Base-by-base conservation (phyloP, 2,329 filamentous ascomycete genomes). In the Claviceps sp. region DNA sequence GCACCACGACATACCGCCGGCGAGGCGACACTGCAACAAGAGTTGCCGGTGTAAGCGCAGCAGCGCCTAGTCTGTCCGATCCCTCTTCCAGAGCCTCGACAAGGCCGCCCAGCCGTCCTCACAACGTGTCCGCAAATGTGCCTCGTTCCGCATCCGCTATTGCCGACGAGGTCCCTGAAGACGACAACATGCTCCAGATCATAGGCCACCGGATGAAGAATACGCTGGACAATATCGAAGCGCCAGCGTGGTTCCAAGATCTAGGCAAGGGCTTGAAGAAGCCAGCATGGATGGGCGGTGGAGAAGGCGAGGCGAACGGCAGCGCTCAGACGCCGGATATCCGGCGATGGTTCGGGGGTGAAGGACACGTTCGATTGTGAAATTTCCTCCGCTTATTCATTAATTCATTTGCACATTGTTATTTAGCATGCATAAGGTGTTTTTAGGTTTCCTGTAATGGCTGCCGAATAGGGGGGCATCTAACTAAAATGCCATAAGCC, bases 141-240 rank as follows among this genome's bases (percentile, higher is more conserved):
- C 70, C 57, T 55, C 63, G 60, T 53, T 63, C 58, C 52, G 62
- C 18, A 3, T 24, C 41, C 11, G 44, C 54, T 2, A 26, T 50
- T 9, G 40, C 48, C 26, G 66, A 76, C 20, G 76, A 79, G 0
- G 76, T 77, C 7, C 77, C 79, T 1, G 84, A 86, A 37, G 82
- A 89, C 14, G 86, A 88, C 51, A 88, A 84, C 57, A 88, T 95
- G 66, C 89, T 97, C 62, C 79, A 86, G 58, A 84, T 85, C 37
- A 81, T 97, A 55, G 82, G 86, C 0, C 86, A 94, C 63, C 78
- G 91, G 38, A 83, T 98, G 60, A 86, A 84, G 67, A 98, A 98
- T 62, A 97, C 93, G 0, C 81, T 97, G 50, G 91, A 97, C 55
- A 85, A 82, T 0, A 77, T 88, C 2, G 85, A 89, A 50, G 77